Base-by-base conservation (phyloP, 352 stramenopile species). In the Vaucheria bursata region DNA sequence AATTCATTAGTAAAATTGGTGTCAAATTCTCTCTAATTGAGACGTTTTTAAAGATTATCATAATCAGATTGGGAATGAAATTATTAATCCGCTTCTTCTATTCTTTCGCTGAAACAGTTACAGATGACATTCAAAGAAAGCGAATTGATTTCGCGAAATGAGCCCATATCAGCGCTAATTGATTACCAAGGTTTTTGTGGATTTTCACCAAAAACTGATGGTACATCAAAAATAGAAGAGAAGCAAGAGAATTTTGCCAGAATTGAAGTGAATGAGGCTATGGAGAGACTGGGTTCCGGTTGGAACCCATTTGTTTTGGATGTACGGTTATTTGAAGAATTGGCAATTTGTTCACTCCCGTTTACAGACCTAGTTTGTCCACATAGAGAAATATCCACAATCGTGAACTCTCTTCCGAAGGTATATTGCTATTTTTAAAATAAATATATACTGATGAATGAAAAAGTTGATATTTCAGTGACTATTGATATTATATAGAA, bases 111-210 rank as follows among this genome's bases (percentile, higher is more conserved):
- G 71, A 38, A 18, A 2, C 37, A 67, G 31, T 49, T 50, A 50
- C 80, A 88, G 69, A 75, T 89, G 50, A 85, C 84, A 34, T 50
- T 90, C 8, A 40, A 79, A 40, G 65, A 72, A 35, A 72, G 18
- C 82, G 76, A 74, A 69, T 76, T 40, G 4, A 65, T 3, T 68
- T 18, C 35, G 1, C 69, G 80, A 40, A 84, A 85, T 71, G 76
- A 85, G 70, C 33, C 70, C 67, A 84, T 89, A 67, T 84, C 83
- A 85, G 12, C 18, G 50, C 82, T 92, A 6, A 88, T 91, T 78
- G 88, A 91, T 79, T 92, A 92, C 78, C 85, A 90, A 78, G 88
- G 88, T 64, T 92, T 92, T 72, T 92, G 88, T 82, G 85, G 84
- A 31, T 88, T 88, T 39, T 85, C 84, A 29, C 86, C 40, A 25